phyloP scores from a whole-genome alignment of 2,329 filamentous ascomycete species.

The Neofusicoccum cordaticola region DNA sequence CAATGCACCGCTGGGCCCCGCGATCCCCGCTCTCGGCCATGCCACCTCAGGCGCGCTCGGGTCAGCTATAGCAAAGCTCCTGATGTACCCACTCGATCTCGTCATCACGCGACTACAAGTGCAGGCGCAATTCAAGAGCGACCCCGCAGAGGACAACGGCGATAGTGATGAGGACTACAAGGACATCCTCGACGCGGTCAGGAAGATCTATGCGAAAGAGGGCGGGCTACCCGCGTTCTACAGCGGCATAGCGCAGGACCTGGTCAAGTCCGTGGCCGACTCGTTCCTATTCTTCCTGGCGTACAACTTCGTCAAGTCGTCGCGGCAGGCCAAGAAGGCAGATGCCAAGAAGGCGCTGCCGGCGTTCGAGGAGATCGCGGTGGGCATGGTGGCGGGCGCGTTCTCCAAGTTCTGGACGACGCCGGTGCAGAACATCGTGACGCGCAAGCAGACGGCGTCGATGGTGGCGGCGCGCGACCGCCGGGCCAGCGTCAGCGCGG shows the following conservation, averaged over 20 bases:
- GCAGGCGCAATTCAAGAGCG: conserved; percentile 57
- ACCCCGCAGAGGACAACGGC: conserved; percentile 26
- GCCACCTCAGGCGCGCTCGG: conserved; percentile 76
- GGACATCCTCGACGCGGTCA: conserved; percentile 65
- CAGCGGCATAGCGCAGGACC: conserved; percentile 44
- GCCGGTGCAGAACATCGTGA: conserved; percentile 78
- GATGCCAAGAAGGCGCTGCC: conserved; percentile 46
- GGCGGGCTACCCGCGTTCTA: conserved; percentile 70
- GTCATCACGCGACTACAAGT: conserved; percentile 80
- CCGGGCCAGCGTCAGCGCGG: conserved; percentile 27
- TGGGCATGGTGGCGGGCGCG: conserved; percentile 72
- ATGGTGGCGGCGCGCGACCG: conserved; percentile 45
- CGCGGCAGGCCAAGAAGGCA: conserved; percentile 30
- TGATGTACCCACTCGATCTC: conserved; percentile 78
- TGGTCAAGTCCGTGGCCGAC: conserved; percentile 56
- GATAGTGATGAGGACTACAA: conserved; percentile 54
- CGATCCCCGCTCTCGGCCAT: conserved; percentile 74
- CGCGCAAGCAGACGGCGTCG: conserved; percentile 71
- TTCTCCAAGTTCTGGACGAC: conserved; percentile 74
- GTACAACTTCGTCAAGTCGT: conserved; percentile 61
- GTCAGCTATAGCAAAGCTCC: conserved; percentile 73
- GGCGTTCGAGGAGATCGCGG: conserved; percentile 68
- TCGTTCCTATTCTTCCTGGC: conserved; percentile 85
- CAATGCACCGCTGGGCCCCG: conserved; percentile 38
- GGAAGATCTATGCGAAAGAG: conserved; percentile 67